Percentiles rank a stretch among this genome's conserved stretches.
phyloP scores from a whole-genome alignment of 2,329 filamentous ascomycete species.

The Ciborinia camelliae region DNA sequence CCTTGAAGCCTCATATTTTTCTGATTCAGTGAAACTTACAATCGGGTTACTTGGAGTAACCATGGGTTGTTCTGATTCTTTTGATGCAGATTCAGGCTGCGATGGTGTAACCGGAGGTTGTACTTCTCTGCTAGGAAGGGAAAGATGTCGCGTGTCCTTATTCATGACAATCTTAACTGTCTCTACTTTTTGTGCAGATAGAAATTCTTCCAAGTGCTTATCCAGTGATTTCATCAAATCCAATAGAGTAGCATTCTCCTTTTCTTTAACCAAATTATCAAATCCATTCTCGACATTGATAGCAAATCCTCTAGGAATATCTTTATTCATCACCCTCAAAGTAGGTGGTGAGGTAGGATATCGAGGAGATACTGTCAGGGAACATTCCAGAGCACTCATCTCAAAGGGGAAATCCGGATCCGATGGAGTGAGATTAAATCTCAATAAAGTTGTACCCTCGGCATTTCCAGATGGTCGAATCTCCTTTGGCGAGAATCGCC shows the following conservation, averaged over 20 bases:
- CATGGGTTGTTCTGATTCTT: slow-evolving; percentile 13
- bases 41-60: slow-evolving; percentile 23
- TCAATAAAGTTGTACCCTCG: slow-evolving; percentile 47
- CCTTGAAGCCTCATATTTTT: slow-evolving; percentile 60
- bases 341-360: slow-evolving; percentile 60
- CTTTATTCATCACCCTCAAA: slow-evolving; percentile 63
- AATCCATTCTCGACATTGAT: slow-evolving; percentile 77
- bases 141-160: slow-evolving; percentile 38
- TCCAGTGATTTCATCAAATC: slow-evolving; percentile 67
- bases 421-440: slow-evolving; percentile 66
- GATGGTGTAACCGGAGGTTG: slow-evolving; percentile 22
- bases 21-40: slow-evolving; percentile 50
- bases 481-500: slow-evolving; percentile 57
- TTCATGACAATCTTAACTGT: slow-evolving; percentile 59
- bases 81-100: slow-evolving; percentile 11
- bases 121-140: slow-evolving; percentile 30
- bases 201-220: slow-evolving; percentile 64
- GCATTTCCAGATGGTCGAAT: slow-evolving; percentile 27
- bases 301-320: slow-evolving; percentile 68
- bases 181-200: slow-evolving; percentile 67
- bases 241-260: slow-evolving; percentile 57
- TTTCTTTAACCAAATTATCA: slow-evolving; percentile 57
- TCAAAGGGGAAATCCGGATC: slow-evolving; percentile 85
- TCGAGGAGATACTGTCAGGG: slow-evolving; percentile 58
- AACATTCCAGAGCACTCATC: slow-evolving; percentile 64